phyloP scores from a whole-genome alignment of 2,329 filamentous ascomycete genomes.

The Fusarium lateritium region DNA sequence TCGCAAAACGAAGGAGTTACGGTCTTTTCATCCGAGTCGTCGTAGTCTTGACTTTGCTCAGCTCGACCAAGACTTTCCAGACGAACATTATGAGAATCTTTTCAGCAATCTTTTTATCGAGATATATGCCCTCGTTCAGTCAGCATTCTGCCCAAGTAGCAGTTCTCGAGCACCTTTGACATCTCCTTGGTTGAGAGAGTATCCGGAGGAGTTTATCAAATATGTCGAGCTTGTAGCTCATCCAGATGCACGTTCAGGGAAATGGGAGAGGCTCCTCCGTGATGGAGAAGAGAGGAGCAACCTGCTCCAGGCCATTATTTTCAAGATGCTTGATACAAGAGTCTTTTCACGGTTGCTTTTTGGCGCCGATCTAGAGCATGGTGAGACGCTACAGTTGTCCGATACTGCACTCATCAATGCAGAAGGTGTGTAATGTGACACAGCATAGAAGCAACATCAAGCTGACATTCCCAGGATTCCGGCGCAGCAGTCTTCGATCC shows the following conservation, averaged over 20 bases:
- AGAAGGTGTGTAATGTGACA: conserved; percentile 47
- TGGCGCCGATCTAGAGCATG: conserved; percentile 50
- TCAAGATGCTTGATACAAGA: conserved; percentile 47
- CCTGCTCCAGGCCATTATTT: conserved; percentile 51
- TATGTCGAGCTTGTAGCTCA: conserved; percentile 49
- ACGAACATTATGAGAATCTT: conserved; percentile 43
- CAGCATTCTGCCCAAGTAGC: conserved; percentile 37
- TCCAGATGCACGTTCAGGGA: conserved; percentile 43
- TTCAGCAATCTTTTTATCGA: conserved; percentile 45
- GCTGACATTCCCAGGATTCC: conserved; percentile 48
- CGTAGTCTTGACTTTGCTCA: conserved; percentile 35
- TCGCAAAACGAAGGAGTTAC: conserved; percentile 34
- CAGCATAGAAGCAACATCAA: background rate
- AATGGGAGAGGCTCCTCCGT: conserved; percentile 51
- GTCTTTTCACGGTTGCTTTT: conserved; percentile 53
- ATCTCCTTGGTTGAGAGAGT: conserved; percentile 47
- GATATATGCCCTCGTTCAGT: conserved; percentile 41
- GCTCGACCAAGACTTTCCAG: conserved; percentile 29
- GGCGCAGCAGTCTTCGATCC: conserved; percentile 48
- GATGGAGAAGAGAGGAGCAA: conserved; percentile 41
- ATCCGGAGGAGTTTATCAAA: conserved; percentile 44
- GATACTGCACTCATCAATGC: conserved; percentile 46
- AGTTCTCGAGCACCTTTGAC: background rate
- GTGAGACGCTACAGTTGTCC: conserved; percentile 37
- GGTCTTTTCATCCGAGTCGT: conserved; percentile 33